Evolutionary conservation across 805 yeast genomes (phyloP).

Genomic region (Yueomyces sinensis): DNA sequence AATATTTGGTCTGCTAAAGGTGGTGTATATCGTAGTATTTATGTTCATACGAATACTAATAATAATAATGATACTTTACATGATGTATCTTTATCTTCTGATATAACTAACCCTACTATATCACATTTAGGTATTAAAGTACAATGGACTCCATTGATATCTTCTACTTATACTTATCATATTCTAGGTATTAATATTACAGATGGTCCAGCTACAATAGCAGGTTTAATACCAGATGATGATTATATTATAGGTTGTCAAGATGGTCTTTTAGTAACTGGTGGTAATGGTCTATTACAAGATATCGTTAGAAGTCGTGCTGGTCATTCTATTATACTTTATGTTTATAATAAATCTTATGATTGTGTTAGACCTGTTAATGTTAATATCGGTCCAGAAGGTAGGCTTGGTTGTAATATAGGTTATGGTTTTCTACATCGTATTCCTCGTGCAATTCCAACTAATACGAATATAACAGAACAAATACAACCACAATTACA

Average conservation of each 20-base stretch:
- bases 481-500: slow-evolving; percentile 1
- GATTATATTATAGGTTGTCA: slow-evolving; percentile 85
- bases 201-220: slow-evolving; percentile 64
- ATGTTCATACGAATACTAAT: slow-evolving; percentile 10
- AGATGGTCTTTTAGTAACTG: slow-evolving; percentile 72
- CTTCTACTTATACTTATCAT: slow-evolving; percentile 81
- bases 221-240: slow-evolving; percentile 72
- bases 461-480: neutral
- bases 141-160: slow-evolving; percentile 63
- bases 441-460: slow-evolving; percentile 34
- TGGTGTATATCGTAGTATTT: slow-evolving; percentile 37
- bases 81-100: slow-evolving; percentile 12
- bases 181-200: slow-evolving; percentile 57
- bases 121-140: slow-evolving; percentile 46
- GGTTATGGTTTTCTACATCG: slow-evolving; percentile 87
- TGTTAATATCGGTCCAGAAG: slow-evolving; percentile 70
- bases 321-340: slow-evolving; percentile 36
- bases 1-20: slow-evolving; percentile 87
- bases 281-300: slow-evolving; percentile 73
- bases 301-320: slow-evolving; percentile 45
- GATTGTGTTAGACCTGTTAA: slow-evolving; percentile 80
- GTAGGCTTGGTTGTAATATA: slow-evolving; percentile 84
- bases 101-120: slow-evolving; percentile 7
- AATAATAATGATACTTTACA: slow-evolving; percentile 19
- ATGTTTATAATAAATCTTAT: slow-evolving; percentile 80